Evolutionary conservation across 768 basidiomycete species (phyloP), one percentile per base, ranked within the genome.

Genomic region (Panellus pusillus): DNA sequence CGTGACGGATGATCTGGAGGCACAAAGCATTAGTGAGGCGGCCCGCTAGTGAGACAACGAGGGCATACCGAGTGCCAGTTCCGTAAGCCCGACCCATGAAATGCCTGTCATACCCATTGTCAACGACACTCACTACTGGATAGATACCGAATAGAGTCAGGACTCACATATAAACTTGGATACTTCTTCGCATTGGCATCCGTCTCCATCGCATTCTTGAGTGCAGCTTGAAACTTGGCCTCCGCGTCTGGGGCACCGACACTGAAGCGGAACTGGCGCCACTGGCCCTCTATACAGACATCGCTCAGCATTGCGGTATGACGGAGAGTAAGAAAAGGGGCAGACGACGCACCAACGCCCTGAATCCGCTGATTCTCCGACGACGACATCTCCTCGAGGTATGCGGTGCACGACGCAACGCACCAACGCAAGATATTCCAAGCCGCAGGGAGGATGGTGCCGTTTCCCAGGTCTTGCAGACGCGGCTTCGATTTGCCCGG

Each of bases 191-290:
- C 78, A 59, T 83, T 80, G 0, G 17, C 2, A 54, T 76, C 67
- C 29, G 63, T 57, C 14, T 53, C 19, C 50, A 74, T 67, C 6
- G 82, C 81, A 6, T 61, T 53, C 29, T 63, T 62, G 17, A 84
- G 63, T 6, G 79, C 80, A 6, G 62, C 62, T 38, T 76, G 71
- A 63, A 86, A 86, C 55, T 81, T 83, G 14, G 84, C 83, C 66
- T 89, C 88, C 9, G 85, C 84, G 58, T 84, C 82, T 4, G 88
- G 87, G 1, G 83, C 78, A 5, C 87, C 88, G 11, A 87, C 86
- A 50, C 81, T 82, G 66, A 90, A 81, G 19, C 83, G 74, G 65
- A 87, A 89, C 57, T 90, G 88, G 24, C 77, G 70, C 78, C 80
- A 87, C 0, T 0, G 71, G 45, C 51, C 76, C 83, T 83, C 44